Evolutionary conservation across 257 asterid genomes (phyloP), one percentile per base, ranked within the genome.

Genomic region (Nicotiana obtusifolia): DNA sequence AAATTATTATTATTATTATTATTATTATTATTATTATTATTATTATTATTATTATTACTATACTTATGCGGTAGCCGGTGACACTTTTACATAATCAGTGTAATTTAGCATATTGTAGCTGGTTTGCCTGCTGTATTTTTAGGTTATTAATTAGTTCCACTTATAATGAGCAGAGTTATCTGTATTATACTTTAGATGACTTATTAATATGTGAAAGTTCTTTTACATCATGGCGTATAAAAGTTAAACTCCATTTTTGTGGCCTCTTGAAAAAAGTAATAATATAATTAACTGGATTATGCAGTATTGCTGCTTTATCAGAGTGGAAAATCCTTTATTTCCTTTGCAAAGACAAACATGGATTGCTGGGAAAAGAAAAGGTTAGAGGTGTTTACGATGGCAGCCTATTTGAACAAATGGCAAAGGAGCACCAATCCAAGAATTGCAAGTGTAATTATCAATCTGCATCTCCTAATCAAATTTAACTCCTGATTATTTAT

Each of bases 321-420:
- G 99, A 95, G 86, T 94, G 99, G 99, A 91, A 88, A 85, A 81
- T 94, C 4, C 75, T 95, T 28, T 89, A 94, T 37, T 0, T 19
- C 31, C 93, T 95, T 13, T 86, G 97, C 88, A 95, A 94, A 87
- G 98, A 94, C 65, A 56, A 92, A 64, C 52, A 90, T 0, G 98
- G 99, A 0, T 37, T 91, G 85, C 75, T 95, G 26, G 90, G 83
- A 20, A 92, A 91, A 82, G 96, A 92, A 5, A 88, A 86, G 1
- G 30, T 95, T 4, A 86, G 88, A 81, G 92, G 89, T 20, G 93
- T 67, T 76, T 95, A 82, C 19, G 99, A 95, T 77, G 99, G 99
- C 76, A 92, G 93, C 91, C 68, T 95, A 73, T 95, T 95, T 33
- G 97, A 91, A 7, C 84, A 62, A 75, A 86, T 95, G 97, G 97